Base-by-base conservation (phyloP, 2,329 filamentous ascomycete species). In the Nothophoma quercina region DNA sequence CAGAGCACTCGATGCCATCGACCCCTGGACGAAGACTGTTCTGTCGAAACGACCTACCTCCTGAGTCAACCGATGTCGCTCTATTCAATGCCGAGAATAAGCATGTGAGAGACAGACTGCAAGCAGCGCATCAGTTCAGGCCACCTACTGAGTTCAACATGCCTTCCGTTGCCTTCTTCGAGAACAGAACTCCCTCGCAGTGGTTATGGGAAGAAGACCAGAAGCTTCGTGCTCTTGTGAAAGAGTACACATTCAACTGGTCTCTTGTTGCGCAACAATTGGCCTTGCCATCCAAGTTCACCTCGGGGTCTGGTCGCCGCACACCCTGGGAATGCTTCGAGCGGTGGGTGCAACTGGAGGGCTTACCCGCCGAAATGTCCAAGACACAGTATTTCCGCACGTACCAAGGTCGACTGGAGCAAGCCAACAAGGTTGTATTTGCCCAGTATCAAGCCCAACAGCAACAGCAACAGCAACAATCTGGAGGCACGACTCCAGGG, bases 301-400 rank as follows among this genome's bases (percentile, higher is more conserved):
- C 86, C n/a, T 93, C 93, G 16, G 91, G 91, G 1, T 87, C 91
- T 9, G 93, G 98, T 71, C 85, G 95, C 56, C 85, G 95, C 39
- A 98, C 93, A 2, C 92, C 93, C 0, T 99, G 95, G 95, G 95
- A 99, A 77, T 99, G 95, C 71, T 99, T 99, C 65, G 95, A 99
- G 75, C 85, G 95, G 34, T 99, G 93, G 93, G 89, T 97, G 47
- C 88, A 90, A 62, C 79, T 98, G 10, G 95, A 98, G 76, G 92
- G 93, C 1, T 80, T 97, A 29, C 93, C 95, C 4, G 85, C 88
- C 9, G 95, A 99, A 60, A 96, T 98, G 88, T 88, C 89, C 15
- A 96, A 96, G 77, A 96, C 91, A 0, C 89, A 93, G 35, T 99
- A 98, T 72, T 99, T 98, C 81, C 91, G 92, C 67, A 85, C 85